Base-by-base conservation (phyloP, 495 filamentous ascomycete genomes). In the Rostrohypoxylon terebratum region DNA sequence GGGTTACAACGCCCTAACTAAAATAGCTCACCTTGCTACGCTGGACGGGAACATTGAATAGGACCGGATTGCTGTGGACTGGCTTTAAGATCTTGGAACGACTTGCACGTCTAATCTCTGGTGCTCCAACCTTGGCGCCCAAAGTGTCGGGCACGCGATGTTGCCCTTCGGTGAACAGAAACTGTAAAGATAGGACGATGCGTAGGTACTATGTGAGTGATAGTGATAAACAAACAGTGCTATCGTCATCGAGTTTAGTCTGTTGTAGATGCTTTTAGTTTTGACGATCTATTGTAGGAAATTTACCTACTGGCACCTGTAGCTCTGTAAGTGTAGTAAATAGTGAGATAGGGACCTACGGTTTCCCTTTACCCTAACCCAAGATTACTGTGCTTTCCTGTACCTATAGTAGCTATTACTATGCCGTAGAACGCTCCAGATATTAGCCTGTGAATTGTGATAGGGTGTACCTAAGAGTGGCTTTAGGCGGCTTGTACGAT, bases 31-130 rank as follows among this genome's bases (percentile, higher is more conserved):
- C 50, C 48, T 61, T 67, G 42, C 51, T 68, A 68, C 69, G 38
- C 50, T 57, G 34, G 20, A 50, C 59, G 63, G 63, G 31, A 40
- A 9, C 10, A 13, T 10, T 38, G 20, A 34, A 13, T 31, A 66
- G 55, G 20, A 14, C 54, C 47, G 16, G 40, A 58, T 6, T 36
- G 28, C 7, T 54, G 23, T 72, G 40, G 57, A 57, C 6, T 50
- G 21, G 23, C 4, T n/a, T n/a, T 65, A 65, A 65, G 71, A 74
- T 74, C 71, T 74, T 74, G 71, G 71, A 70, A 74, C 66, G 51
- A 59, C 42, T 44, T 51, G 58, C 38, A 50, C 45, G 58, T 31
- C 48, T 62, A 20, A 69, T 73, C 62, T 69, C 2, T 62, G 66
- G 65, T 73, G 47, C 59, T 62, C 42, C 23, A 48, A 38, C 10